Percentiles rank a stretch among this genome's conserved stretches.
These are phyloP conservation scores for Macrolepiota fuliginosa DNA, from an alignment of 768 basidiomycete species.

Conservation along the genomic window DNA sequence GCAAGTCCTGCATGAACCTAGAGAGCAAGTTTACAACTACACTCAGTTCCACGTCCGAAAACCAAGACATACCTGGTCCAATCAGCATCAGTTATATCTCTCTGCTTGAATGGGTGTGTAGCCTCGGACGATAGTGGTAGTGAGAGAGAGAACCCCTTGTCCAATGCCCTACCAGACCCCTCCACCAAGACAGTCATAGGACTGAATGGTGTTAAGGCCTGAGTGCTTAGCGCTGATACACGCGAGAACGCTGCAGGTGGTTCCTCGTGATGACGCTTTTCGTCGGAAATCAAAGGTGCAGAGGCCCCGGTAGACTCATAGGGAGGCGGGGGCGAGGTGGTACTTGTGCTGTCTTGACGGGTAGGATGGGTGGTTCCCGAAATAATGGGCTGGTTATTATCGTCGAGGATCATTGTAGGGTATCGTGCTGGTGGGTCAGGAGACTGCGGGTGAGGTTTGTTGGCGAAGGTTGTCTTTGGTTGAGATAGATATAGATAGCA, in stretches of 20 bases:
- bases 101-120: slow-evolving; percentile 1
- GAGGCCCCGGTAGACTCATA: neutral
- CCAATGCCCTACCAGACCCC: slow-evolving; percentile 7
- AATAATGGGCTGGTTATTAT: neutral
- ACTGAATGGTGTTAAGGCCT: neutral
- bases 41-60: neutral
- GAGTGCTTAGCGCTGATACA: neutral
- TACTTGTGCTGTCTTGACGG: neutral
- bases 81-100: slow-evolving; percentile 4
- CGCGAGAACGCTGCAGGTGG: slow-evolving; percentile 2
- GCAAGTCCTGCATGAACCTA: slow-evolving; percentile 7
- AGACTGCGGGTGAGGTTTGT: neutral
- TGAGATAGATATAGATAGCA: neutral
- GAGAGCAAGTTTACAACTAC: neutral
- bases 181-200: neutral
- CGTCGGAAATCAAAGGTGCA: neutral
- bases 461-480: neutral
- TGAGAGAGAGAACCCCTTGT: slow-evolving; percentile 4
- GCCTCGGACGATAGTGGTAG: neutral
- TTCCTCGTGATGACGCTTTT: neutral
- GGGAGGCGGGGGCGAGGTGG: slow-evolving; percentile 1
- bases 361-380: neutral
- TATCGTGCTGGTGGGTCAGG: neutral
- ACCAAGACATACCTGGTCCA: slow-evolving; percentile 5
- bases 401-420: neutral